Conservation (phyloP, 106 monocot genomes). For the Apostasia ramifera region DNA sequence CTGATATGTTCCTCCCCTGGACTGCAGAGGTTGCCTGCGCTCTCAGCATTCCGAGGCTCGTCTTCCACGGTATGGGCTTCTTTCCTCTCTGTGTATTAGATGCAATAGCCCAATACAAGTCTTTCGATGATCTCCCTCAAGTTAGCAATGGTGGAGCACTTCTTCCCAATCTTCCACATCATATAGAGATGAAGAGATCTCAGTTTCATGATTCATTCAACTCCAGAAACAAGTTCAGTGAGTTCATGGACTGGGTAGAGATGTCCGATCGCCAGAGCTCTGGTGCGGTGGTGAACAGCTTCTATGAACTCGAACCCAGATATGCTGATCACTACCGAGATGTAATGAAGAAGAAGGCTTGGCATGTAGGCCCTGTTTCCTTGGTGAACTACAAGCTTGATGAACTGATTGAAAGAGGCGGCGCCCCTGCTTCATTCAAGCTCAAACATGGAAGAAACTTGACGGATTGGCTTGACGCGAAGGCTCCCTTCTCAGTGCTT, state of each 20-base stretch:
- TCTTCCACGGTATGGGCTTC: constrained; percentile 22
- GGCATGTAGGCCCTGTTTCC: constrained; percentile 9
- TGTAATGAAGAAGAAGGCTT: neutral
- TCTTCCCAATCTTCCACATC: constrained; percentile 5
- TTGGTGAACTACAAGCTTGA: neutral
- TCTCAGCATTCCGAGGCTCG: constrained; percentile 13
- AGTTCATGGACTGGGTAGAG: neutral
- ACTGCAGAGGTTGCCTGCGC: constrained; percentile 16
- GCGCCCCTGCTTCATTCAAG: neutral
- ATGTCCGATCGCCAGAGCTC: neutral
- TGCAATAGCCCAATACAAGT: neutral
- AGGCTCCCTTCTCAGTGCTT: neutral
- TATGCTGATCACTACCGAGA: constrained; percentile 2
- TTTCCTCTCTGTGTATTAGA: constrained; percentile 11
- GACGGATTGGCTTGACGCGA: constrained; percentile 3
- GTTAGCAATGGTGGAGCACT: neutral
- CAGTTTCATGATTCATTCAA: constrained; percentile 1
- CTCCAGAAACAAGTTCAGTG: neutral
- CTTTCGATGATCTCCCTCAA: neutral
- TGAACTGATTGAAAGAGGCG: neutral
- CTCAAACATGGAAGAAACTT: neutral
- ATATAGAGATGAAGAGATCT: constrained; percentile 7
- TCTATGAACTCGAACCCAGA: constrained; percentile 12
- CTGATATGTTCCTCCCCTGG: constrained; percentile 25
- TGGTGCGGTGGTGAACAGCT: constrained; percentile 12